Conservation (phyloP, 2,329 filamentous ascomycete genomes). For the Fonsecaea monophora region DNA sequence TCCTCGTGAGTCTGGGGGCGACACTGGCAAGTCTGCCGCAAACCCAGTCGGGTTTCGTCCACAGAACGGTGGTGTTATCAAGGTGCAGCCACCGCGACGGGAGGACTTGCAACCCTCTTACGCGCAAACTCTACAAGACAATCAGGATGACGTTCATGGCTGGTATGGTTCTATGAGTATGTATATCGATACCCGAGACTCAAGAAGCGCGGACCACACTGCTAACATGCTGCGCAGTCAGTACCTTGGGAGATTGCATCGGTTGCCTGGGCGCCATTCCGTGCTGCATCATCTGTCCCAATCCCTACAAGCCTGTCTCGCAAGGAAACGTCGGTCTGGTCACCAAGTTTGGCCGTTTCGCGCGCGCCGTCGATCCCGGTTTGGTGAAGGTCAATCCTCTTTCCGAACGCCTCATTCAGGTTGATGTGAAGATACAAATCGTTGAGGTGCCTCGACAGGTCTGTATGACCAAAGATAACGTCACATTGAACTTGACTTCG, state of each 20-base stretch:
- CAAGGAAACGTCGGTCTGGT: constrained; percentile 96
- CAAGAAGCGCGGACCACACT: background rate
- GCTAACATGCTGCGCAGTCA: constrained; percentile 59
- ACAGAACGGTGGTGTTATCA: constrained; percentile 61
- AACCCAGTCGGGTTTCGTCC: constrained; percentile 55
- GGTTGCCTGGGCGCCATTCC: constrained; percentile 86
- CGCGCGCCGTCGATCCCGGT: constrained; percentile 93
- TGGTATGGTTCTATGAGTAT: constrained; percentile 90
- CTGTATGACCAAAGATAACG: constrained; percentile 99
- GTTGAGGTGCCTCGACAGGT: constrained; percentile 93
- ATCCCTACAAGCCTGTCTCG: constrained; percentile 89
- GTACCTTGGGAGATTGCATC: constrained; percentile 73
- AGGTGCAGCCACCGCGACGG: constrained; percentile 78
- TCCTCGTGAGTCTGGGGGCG: constrained; percentile 28
- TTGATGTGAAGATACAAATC: constrained; percentile 99
- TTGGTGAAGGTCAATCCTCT: constrained; percentile 97
- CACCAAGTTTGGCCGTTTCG: constrained; percentile 92
- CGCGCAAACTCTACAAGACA: constrained; percentile 68
- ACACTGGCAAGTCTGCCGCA: constrained; percentile 47
- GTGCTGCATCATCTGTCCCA: constrained; percentile 90
- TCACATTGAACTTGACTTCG: constrained; percentile 88
- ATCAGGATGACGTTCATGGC: constrained; percentile 74
- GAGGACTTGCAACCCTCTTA: constrained; percentile 87
- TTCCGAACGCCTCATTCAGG: constrained; percentile 84
- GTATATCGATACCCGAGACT: constrained; percentile 44